Percentiles rank a stretch among this genome's conserved stretches.
Evolutionary conservation across 2,329 filamentous ascomycete species (phyloP).

Genomic region (Seiridium unicorne): DNA sequence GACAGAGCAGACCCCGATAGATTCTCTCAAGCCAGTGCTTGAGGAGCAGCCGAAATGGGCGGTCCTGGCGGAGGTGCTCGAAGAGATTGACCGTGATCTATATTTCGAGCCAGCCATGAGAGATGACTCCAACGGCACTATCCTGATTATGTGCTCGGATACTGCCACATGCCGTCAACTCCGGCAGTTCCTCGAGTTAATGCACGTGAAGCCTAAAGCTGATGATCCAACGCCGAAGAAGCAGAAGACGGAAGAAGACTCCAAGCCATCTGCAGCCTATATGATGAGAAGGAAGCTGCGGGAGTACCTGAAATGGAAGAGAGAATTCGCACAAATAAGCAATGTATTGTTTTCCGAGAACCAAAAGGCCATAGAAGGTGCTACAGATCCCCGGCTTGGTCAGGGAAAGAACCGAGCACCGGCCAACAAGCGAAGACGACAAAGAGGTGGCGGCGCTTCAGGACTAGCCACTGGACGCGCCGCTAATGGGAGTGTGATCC

Average conservation of each 20-base stretch:
- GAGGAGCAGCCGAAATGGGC: conserved; percentile 96
- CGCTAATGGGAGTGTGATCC: conserved; percentile 71
- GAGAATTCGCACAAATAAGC: conserved; percentile 83
- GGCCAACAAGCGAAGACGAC: conserved; percentile 79
- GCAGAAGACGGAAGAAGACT: conserved; percentile 43
- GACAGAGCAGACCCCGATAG: conserved; percentile 43
- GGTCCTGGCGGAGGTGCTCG: conserved; percentile 81
- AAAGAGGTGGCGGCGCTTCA: conserved; percentile 72
- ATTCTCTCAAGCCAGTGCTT: conserved; percentile 74
- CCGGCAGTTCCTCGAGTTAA: conserved; percentile 86
- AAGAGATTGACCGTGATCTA: conserved; percentile 88
- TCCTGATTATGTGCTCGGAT: conserved; percentile 94
- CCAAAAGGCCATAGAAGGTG: conserved; percentile 70
- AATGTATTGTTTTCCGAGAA: conserved; percentile 76
- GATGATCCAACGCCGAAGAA: conserved; percentile 33
- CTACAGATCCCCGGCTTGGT: conserved; percentile 54
- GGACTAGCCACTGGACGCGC: conserved; percentile 60
- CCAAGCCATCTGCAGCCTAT: conserved; percentile 71
- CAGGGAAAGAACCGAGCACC: conserved; percentile 62
- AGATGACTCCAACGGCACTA: conserved; percentile 87
- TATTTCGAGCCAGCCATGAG: conserved; percentile 76
- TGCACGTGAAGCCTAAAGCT: conserved; percentile 67
- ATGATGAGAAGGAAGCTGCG: conserved; percentile 90
- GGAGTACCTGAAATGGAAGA: conserved; percentile 88
- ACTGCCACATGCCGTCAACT: conserved; percentile 83